phyloP scores from a whole-genome alignment of 257 asterid genomes.

The Eucommia ulmoides region DNA sequence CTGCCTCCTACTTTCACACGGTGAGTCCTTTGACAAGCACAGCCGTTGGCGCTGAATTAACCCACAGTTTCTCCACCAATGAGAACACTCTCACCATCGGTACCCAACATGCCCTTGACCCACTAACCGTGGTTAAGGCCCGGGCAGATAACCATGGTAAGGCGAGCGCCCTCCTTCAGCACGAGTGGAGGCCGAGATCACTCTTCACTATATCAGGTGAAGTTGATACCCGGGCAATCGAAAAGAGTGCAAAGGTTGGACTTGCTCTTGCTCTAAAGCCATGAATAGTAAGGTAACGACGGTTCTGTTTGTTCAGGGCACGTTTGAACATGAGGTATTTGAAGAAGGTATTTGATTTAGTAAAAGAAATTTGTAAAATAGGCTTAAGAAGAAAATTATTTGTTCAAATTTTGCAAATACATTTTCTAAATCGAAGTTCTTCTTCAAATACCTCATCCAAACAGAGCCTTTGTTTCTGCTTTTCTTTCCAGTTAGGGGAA shows the following conservation, averaged over 20 bases:
- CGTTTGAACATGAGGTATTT: too few species aligned
- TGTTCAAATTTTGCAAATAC: too few species aligned
- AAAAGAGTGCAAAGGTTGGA: conserved; percentile 88
- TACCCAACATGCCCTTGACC: conserved; percentile 75
- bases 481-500: too few species aligned
- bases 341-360: too few species aligned
- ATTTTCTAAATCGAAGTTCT: too few species aligned
- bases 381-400: too few species aligned
- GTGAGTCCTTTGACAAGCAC: conserved; percentile 73
- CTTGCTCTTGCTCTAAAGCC: conserved; percentile 86
- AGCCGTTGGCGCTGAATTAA: conserved; percentile 90
- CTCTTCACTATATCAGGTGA: conserved; percentile 88
- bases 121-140: conserved; percentile 69
- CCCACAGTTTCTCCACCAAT: conserved; percentile 72
- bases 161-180: conserved; percentile 88
- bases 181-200: conserved; percentile 84
- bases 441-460: too few species aligned
- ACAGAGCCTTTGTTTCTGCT: conserved; percentile 4
- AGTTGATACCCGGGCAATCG: conserved; percentile 88
- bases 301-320: conserved; percentile 14
- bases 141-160: conserved; percentile 74
- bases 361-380: too few species aligned
- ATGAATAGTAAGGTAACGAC: conserved; percentile 19
- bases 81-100: conserved; percentile 81
- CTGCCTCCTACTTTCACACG: conserved; percentile 77